Evolutionary conservation across 2,329 filamentous ascomycete genomes (phyloP).

Genomic region (Cladosporium sphaerospermum): DNA sequence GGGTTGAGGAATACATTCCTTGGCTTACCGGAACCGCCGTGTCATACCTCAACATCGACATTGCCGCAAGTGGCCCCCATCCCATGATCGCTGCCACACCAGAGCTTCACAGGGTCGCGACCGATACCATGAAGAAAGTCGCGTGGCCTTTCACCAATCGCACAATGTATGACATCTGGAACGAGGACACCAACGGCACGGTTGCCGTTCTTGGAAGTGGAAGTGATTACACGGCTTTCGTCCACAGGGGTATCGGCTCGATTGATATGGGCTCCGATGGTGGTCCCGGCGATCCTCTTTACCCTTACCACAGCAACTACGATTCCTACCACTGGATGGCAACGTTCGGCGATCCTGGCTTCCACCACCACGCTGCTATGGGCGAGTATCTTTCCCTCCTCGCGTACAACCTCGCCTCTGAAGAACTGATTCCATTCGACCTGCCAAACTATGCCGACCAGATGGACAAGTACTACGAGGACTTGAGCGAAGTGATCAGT

Average conservation of each 20-base stretch:
- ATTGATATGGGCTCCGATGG: constrained; percentile 38
- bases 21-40: constrained; percentile 41
- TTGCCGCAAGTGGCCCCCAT: constrained; percentile 46
- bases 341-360: constrained; percentile 46
- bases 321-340: constrained; percentile 48
- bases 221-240: constrained; percentile 43
- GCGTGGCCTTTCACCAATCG: constrained; percentile 36
- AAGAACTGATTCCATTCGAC: constrained; percentile 36
- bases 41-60: constrained; percentile 48
- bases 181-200: constrained; percentile 27
- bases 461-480: constrained; percentile 33
- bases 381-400: constrained; percentile 40
- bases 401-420: constrained; percentile 36
- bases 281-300: constrained; percentile 35
- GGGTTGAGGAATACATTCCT: constrained; percentile 45
- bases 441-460: constrained; percentile 37
- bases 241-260: constrained; percentile 35
- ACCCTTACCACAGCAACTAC: constrained; percentile 45
- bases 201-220: constrained; percentile 41
- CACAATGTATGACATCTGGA: constrained; percentile 44
- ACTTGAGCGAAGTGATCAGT: constrained; percentile 32
- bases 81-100: constrained; percentile 63
- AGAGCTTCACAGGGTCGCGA: constrained; percentile 63
- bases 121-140: constrained; percentile 57
- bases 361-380: constrained; percentile 44